Conservation (phyloP, 2,329 filamentous ascomycete species). For the Alternaria sp. region DNA sequence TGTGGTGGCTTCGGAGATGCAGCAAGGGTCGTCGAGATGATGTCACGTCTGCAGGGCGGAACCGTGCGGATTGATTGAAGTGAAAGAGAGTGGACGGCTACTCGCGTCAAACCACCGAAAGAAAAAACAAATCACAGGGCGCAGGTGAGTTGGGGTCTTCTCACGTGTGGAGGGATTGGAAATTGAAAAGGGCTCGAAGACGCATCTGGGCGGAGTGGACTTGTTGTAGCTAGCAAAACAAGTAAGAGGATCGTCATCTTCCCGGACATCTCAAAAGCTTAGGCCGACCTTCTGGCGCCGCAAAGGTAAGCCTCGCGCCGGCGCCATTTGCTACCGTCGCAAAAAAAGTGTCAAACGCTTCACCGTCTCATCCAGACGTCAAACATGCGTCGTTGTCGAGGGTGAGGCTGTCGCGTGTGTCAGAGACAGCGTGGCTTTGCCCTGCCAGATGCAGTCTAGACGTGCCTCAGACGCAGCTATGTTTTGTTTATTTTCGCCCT, state of each 20-base stretch:
- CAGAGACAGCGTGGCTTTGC: background rate
- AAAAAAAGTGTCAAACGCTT: constrained; percentile 10
- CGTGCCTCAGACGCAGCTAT: background rate
- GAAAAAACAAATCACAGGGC: background rate
- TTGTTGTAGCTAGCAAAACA: constrained; percentile 17
- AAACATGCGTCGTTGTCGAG: background rate
- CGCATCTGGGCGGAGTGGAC: constrained; percentile 5
- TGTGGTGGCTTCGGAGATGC: constrained; percentile 11
- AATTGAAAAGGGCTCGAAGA: constrained; percentile 7
- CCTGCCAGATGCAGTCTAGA: background rate
- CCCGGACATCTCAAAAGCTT: constrained; percentile 13
- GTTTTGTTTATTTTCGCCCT: background rate
- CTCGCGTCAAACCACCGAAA: constrained; percentile 1
- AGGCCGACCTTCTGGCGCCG: constrained; percentile 12
- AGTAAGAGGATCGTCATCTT: constrained; percentile 21
- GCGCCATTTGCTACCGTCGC: constrained; percentile 4
- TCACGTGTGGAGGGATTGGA: background rate
- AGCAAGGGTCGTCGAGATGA: constrained; percentile 26
- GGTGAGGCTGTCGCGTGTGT: background rate
- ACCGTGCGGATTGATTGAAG: constrained; percentile 12
- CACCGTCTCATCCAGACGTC: constrained; percentile 1
- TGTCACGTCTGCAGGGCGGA: constrained; percentile 25
- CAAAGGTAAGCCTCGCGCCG: constrained; percentile 5
- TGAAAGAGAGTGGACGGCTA: constrained; percentile 12
- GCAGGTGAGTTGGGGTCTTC: background rate